A percentile compares a stretch with the other conserved stretches of the same genome.
These are phyloP conservation scores for Wallacemonas sp. DNA, from an alignment of 208 protist genomes.

Conservation along the genomic window DNA sequence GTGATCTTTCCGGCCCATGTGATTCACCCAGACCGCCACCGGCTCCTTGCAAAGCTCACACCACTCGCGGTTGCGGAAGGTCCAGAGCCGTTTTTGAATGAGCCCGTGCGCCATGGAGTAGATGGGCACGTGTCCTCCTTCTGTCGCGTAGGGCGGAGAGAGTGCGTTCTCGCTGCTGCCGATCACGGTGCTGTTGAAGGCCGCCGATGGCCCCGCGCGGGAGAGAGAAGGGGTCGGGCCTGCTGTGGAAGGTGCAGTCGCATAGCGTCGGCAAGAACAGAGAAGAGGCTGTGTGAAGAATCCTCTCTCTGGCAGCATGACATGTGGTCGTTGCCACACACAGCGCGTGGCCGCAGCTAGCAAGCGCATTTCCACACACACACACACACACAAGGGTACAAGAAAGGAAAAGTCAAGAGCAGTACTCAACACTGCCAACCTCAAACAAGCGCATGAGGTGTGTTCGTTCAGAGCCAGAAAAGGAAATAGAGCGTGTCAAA, in stretches of 20 bases:
- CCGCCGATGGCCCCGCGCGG: background rate
- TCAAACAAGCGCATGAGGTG: too few species aligned
- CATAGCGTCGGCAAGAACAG: background rate
- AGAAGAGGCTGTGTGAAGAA: too few species aligned
- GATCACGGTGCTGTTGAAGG: constrained; percentile 5
- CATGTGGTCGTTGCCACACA: too few species aligned
- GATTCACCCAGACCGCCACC: constrained; percentile 83
- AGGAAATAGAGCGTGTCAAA: too few species aligned
- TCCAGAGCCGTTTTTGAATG: constrained; percentile 88
- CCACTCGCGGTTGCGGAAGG: constrained; percentile 81
- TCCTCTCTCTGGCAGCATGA: too few species aligned
- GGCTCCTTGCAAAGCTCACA: constrained; percentile 92
- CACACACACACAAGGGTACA: too few species aligned
- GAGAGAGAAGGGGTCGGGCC: background rate
- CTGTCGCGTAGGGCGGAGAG: constrained; percentile 59
- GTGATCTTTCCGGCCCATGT: constrained; percentile 89
- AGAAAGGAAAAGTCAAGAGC: too few species aligned
- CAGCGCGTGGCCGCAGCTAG: too few species aligned
- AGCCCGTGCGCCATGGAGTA: constrained; percentile 82
- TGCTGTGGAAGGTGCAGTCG: background rate
- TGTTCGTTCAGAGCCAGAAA: too few species aligned
- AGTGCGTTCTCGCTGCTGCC: constrained; percentile 20
- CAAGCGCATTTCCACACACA: too few species aligned
- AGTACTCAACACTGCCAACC: too few species aligned
- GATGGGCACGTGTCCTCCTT: constrained; percentile 85